Percentiles rank a stretch among this genome's conserved stretches.
phyloP scores from a whole-genome alignment of 345 rosid genomes.

The Trapa incisa region DNA sequence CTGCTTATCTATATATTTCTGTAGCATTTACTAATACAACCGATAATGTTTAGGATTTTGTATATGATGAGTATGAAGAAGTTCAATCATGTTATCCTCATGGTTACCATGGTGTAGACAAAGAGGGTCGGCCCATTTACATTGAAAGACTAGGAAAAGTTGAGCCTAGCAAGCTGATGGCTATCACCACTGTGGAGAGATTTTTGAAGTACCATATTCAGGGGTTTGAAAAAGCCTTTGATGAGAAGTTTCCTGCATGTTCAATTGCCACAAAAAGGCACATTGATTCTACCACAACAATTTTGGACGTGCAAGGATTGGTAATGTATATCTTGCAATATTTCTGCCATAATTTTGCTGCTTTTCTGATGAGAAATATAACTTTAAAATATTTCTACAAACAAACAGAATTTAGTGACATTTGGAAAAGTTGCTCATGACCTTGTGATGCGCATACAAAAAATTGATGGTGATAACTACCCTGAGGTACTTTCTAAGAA shows the following conservation, averaged over 20 bases:
- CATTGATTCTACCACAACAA: conserved; percentile 59
- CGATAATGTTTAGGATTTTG: conserved; percentile 58
- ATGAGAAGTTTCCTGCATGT: conserved; percentile 89
- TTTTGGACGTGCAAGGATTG: conserved; percentile 83
- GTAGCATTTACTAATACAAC: not conserved
- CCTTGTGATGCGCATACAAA: conserved; percentile 84
- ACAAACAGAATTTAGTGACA: conserved; percentile 74
- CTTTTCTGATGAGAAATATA: not conserved
- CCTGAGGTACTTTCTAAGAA: conserved; percentile 56
- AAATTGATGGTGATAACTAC: conserved; percentile 94
- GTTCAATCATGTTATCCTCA: conserved; percentile 80
- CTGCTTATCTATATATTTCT: not conserved
- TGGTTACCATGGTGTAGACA: conserved; percentile 94
- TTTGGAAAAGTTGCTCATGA: conserved; percentile 88
- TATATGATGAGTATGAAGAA: conserved; percentile 64
- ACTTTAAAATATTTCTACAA: conserved; percentile 7
- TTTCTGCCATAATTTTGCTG: not conserved
- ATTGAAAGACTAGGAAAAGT: conserved; percentile 75
- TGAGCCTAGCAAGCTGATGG: conserved; percentile 70
- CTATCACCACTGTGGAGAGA: conserved; percentile 69
- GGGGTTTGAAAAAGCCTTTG: conserved; percentile 79
- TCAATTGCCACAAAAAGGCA: conserved; percentile 75
- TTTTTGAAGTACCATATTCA: conserved; percentile 83
- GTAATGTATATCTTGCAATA: conserved; percentile 22
- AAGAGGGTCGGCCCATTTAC: conserved; percentile 77